Conservation (phyloP, 2,329 filamentous ascomycete species). For the Myriosclerotinia scirpicola region DNA sequence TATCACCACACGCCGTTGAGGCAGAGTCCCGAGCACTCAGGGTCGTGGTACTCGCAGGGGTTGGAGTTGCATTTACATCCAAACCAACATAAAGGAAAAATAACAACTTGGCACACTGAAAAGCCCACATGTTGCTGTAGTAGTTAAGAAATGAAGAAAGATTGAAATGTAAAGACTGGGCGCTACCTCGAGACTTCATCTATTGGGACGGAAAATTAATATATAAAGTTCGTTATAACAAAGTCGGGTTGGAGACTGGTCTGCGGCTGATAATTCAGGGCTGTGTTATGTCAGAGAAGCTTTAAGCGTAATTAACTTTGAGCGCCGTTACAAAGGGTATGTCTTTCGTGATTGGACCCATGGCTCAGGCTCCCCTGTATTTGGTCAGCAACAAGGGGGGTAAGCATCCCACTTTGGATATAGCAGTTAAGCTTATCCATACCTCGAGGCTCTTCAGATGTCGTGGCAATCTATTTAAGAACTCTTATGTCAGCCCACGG, state of each 20-base stretch:
- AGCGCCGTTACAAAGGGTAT: neutral
- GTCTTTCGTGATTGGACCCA: neutral
- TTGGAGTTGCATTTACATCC: slow-evolving; percentile 4
- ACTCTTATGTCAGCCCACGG: slow-evolving; percentile 2
- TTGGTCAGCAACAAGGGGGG: slow-evolving; percentile 1
- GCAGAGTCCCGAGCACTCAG: slow-evolving; percentile 20
- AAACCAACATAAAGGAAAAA: neutral
- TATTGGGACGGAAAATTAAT: neutral
- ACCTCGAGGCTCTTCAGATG: slow-evolving; percentile 4
- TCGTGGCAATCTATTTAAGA: slow-evolving; percentile 2
- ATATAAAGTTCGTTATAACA: neutral
- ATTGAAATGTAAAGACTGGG: neutral
- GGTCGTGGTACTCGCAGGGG: neutral
- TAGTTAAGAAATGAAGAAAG: neutral
- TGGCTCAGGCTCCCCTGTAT: neutral
- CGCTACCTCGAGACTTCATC: neutral
- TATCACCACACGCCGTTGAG: slow-evolving; percentile 30
- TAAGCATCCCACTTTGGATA: neutral
- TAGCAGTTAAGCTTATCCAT: slow-evolving; percentile 7
- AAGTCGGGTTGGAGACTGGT: neutral
- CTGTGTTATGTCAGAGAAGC: neutral
- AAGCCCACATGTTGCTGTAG: slow-evolving; percentile 11
- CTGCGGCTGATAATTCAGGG: slow-evolving; percentile 15
- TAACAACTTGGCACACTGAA: neutral
- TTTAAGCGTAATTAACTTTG: slow-evolving; percentile 15